Conservation (phyloP, 768 basidiomycete species). For the Mycena floridula region DNA sequence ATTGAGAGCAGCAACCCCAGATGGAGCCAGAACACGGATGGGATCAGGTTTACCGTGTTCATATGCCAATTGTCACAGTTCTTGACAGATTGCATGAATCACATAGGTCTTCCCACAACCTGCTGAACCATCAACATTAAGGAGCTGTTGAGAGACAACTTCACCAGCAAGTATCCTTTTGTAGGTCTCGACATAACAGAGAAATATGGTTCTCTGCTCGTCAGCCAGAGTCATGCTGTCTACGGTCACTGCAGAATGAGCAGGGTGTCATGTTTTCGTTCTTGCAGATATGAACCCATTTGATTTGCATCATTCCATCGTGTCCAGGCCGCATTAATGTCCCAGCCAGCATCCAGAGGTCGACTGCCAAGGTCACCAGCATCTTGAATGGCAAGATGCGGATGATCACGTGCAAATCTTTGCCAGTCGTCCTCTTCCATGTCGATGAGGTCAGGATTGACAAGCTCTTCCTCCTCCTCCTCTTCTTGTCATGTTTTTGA, state of each 20-base stretch:
- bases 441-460: neutral
- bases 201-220: neutral
- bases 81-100: neutral
- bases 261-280: neutral
- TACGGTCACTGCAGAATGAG: neutral
- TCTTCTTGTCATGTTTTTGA: neutral
- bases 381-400: neutral
- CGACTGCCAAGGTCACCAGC: neutral
- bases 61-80: neutral
- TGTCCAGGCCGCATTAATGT: neutral
- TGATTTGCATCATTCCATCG: neutral
- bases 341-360: neutral
- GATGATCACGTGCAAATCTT: neutral
- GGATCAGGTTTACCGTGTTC: neutral
- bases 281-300: neutral
- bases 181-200: neutral
- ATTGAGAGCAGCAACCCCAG: too few species aligned
- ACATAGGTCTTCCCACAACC: neutral
- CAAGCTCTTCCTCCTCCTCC: neutral
- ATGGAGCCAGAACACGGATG: conserved; percentile 2
- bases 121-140: neutral
- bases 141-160: neutral
- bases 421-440: neutral
- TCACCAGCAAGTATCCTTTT: neutral
- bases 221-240: neutral